These are phyloP conservation scores for Senecio squalidus DNA, from an alignment of 140 eudicot species.

Conservation along the genomic window DNA sequence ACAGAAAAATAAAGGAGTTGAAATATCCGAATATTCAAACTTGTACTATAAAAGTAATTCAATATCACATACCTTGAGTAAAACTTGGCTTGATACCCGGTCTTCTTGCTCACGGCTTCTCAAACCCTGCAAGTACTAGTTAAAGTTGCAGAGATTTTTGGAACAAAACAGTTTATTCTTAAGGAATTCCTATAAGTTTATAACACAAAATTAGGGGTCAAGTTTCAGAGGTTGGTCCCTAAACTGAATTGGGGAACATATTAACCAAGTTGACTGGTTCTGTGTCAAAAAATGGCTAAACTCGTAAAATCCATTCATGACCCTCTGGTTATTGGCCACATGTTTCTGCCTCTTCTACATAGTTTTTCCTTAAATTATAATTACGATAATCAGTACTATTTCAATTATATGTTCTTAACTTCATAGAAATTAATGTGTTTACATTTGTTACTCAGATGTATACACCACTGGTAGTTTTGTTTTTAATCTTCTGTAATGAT, in stretches of 20 bases:
- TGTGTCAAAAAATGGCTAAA: background rate
- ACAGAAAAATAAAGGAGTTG: background rate
- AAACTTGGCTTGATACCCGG: constrained; percentile 68
- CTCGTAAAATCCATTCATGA: background rate
- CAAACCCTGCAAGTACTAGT: constrained; percentile 48
- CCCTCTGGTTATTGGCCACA: background rate
- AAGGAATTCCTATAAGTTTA: background rate
- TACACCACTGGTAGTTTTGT: too few species aligned
- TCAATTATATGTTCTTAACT: too few species aligned
- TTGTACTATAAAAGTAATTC: background rate
- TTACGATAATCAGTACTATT: background rate
- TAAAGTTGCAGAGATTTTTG: background rate
- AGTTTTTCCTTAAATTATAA: background rate
- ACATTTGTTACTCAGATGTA: too few species aligned
- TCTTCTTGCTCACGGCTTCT: constrained; percentile 93
- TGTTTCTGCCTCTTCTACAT: background rate
- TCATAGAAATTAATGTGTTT: too few species aligned
- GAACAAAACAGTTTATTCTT: too few species aligned
- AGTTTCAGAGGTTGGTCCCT: background rate
- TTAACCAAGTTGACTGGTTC: background rate
- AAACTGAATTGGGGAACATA: background rate
- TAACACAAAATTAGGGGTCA: too few species aligned
- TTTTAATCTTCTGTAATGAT: too few species aligned
- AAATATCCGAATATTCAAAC: background rate
- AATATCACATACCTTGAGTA: constrained; percentile 46